Base-by-base conservation (phyloP, 1,284 basidiomycete species). In the Pseudozyma hubeiensis region DNA sequence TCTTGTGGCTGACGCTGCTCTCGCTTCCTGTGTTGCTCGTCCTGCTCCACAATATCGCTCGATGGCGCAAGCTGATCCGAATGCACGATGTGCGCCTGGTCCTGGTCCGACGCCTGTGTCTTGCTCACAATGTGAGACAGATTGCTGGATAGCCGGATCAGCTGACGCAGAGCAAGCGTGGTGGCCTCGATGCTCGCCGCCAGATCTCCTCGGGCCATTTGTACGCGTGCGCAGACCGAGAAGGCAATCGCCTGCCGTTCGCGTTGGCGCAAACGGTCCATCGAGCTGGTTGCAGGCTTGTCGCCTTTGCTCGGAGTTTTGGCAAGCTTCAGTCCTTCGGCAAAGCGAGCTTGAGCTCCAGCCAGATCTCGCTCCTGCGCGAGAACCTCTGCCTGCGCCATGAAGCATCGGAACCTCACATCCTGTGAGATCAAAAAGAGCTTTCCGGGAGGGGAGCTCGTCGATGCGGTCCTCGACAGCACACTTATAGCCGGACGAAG, bases 161-260 rank as follows among this genome's bases (percentile, higher is more conserved):
- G 51, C 43, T 57, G 60, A 7, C 75, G 66, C 34, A 77, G 46
- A 9, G 59, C 74, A 8, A 58, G 31, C 1, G 59, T 62, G n/a
- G 52, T 73, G 14, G 75, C 54, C 33, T 64, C 53, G 37, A 75
- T 53, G 39, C 62, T 63, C 19, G 63, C 59, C 10, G 65, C 72
- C 33, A 75, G 44, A 29, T 72, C 65, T 10, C 67, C 64, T 9
- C 46, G 41, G 35, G 63, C 71, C 41, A 62, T 29, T n/a, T 66
- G 60, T 11, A 77, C 63, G 10, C 47, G 52, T 2, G 69, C 53
- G n/a, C 41, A 64, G 1, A 53, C 58, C 8, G 56, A 47, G 19
- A 64, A 66, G 1, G 75, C 75, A 24, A 69, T 49, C 5, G 69
- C 66, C 35, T 75, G 73, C 34, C 68, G 47, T 24, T 77, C 71